Evolutionary conservation across 495 filamentous ascomycete species (phyloP), one percentile per base, ranked within the genome.

Genomic region (Lophiostoma macrostomum): DNA sequence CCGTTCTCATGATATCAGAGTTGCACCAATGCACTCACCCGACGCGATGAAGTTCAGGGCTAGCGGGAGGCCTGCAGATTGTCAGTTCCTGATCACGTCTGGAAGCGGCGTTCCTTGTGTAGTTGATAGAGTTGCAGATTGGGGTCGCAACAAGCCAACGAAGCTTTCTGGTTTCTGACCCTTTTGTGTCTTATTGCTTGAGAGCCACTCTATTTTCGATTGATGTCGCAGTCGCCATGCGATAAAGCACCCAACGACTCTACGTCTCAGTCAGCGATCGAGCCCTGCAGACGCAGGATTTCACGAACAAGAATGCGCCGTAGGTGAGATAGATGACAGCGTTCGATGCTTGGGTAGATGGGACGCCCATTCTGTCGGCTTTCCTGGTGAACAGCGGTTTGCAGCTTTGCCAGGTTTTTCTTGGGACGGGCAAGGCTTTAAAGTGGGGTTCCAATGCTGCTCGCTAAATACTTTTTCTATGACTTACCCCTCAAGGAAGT

Each of bases 11-110:
- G 44, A 23, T 30, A 16, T 27, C 22, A 44, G 46, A 27, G 49
- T 40, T 43, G 46, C 38, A 44, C 37, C 32, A 19, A 39, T 42
- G 66, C 73, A 88, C 86, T 88, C 80, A 90, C 86, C 86, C 66
- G 84, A 86, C 61, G 85, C 86, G 64, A 89, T 86, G 72, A 89
- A 90, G 68, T 90, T 89, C 53, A 90, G 73, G 50, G 86, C 83
- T 66, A 90, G 73, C 31, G 86, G 86, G 37, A 86, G 69, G 51
- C 81, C 86, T 90, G 40, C 22, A 4, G 20, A 28, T 12, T 10
- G 28, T 45, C 16, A 47, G 47, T 36, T 11, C 3, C 4, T 50
- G 47, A 29, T 29, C 37, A 13, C 13, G 2, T 39, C 34, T 37
- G 4, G 8, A 35, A 24, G 24, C 7, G 36, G n/a, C n/a, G n/a